phyloP scores from a whole-genome alignment of 2,329 filamentous ascomycete genomes.

The Fusarium sp. region DNA sequence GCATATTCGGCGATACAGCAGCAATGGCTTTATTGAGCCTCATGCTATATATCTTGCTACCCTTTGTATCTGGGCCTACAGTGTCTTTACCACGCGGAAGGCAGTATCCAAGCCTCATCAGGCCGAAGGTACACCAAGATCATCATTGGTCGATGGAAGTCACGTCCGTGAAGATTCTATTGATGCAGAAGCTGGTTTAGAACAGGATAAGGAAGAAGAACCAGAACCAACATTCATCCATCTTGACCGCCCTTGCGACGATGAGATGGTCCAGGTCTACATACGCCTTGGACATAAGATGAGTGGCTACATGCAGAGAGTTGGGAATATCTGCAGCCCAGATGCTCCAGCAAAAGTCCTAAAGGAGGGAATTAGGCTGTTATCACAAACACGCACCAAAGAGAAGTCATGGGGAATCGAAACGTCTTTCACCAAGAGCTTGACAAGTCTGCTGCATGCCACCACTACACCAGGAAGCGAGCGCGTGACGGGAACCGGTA shows the following conservation, averaged over 20 bases:
- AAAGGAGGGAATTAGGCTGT: constrained; percentile 30
- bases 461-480: neutral
- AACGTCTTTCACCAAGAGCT: constrained; percentile 7
- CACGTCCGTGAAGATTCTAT: neutral
- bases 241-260: constrained; percentile 38
- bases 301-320: constrained; percentile 21
- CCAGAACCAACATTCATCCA: constrained; percentile 34
- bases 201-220: constrained; percentile 6
- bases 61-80: constrained; percentile 32
- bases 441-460: constrained; percentile 6
- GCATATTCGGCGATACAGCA: constrained; percentile 39
- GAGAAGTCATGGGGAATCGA: constrained; percentile 24
- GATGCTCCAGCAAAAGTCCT: constrained; percentile 30
- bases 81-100: constrained; percentile 15
- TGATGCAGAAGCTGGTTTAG: too few species aligned
- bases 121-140: neutral
- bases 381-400: constrained; percentile 11
- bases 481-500: neutral
- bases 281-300: constrained; percentile 39
- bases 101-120: neutral
- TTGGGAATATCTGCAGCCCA: constrained; percentile 32
- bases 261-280: constrained; percentile 39
- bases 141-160: neutral
- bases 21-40: constrained; percentile 31
- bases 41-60: constrained; percentile 35